Base-by-base conservation (phyloP, 768 basidiomycete genomes). In the Agrocybe chaxingu region DNA sequence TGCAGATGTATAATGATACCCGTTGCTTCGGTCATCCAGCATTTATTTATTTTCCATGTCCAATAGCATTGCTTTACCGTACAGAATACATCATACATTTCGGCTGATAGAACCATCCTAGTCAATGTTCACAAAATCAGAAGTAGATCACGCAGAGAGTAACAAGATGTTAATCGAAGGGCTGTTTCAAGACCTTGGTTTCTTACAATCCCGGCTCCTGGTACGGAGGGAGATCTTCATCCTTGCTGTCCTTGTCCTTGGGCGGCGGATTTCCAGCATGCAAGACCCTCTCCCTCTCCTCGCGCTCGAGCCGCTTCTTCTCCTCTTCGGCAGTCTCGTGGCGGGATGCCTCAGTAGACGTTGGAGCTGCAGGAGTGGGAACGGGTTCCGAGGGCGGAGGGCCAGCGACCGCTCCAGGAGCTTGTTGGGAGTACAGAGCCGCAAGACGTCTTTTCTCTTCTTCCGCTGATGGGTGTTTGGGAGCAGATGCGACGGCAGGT, bases 361-460 rank as follows among this genome's bases (percentile, higher is more conserved):
- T 42, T 18, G 59, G 16, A 34, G 39, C 34, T 10, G 51, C 11
- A 42, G 11, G 16, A 45, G 32, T 19, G 11, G 51, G 33, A 18
- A 39, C 32, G 36, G 50, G 33, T 31, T 41, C 38, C 39, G 53
- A 39, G 34, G 45, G 30, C 12, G 53, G 37, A 9, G 52, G 44
- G 3, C 43, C 50, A n/a, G 51, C 38, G 19, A 51, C 19, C 10
- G 52, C 8, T 18, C 52, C 38, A 35, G 46, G 13, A 7, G 58
- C 57, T 16, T 65, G 63, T 52, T 68, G 67, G 7, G 72, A 70
- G 56, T 73, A 72, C 10, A 63, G 53, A 43, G 66, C 66, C 8
- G 66, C 67, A 32, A 87, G 70, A n/a, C 83, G 71, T 57, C 61
- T 74, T 74, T 88, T 87, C 70, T 86, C 85, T 40, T 85, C 84